A percentile compares a stretch with the other conserved stretches of the same genome.
phyloP scores from a whole-genome alignment of 148 eudicot species.

The Vaccinium vitisidaea region DNA sequence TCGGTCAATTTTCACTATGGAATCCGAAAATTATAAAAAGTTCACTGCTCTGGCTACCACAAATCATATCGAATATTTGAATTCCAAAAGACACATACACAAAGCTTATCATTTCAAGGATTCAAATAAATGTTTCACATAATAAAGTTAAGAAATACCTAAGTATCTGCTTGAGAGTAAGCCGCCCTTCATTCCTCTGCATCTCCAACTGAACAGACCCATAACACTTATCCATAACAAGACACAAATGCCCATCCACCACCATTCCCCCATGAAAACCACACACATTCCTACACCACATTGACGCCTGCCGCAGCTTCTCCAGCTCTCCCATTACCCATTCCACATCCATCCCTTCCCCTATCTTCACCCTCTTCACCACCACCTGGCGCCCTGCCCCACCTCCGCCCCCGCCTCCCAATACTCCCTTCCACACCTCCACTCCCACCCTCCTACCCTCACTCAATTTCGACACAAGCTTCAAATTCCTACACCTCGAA shows the following conservation, averaged over 20 bases:
- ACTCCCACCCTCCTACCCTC: conserved; percentile 55
- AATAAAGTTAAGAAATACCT: conserved; percentile 37
- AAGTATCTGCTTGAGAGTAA: conserved; percentile 88
- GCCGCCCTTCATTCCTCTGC: conserved; percentile 70
- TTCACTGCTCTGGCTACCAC: background rate
- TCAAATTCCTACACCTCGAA: conserved; percentile 52
- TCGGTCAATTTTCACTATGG: no score
- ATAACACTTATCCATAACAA: conserved; percentile 71
- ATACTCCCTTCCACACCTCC: conserved; percentile 63
- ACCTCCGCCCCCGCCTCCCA: conserved; percentile 26
- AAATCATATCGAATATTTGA: background rate
- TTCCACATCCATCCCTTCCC: conserved; percentile 63
- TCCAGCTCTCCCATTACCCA: conserved; percentile 74
- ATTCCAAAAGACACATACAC: background rate
- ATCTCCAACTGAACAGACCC: conserved; percentile 78
- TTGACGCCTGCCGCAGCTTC: conserved; percentile 53
- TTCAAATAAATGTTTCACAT: background rate
- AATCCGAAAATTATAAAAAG: no score
- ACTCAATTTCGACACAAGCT: conserved; percentile 49
- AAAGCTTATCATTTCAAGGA: background rate
- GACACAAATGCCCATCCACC: conserved; percentile 47
- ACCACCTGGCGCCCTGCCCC: conserved; percentile 62
- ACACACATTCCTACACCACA: conserved; percentile 96
- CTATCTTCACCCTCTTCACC: conserved; percentile 67
- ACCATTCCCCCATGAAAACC: conserved; percentile 64